A percentile compares a stretch with the other conserved stretches of the same genome.
phyloP scores from a whole-genome alignment of 2,329 filamentous ascomycete species.

The Bipolaris bicolor region DNA sequence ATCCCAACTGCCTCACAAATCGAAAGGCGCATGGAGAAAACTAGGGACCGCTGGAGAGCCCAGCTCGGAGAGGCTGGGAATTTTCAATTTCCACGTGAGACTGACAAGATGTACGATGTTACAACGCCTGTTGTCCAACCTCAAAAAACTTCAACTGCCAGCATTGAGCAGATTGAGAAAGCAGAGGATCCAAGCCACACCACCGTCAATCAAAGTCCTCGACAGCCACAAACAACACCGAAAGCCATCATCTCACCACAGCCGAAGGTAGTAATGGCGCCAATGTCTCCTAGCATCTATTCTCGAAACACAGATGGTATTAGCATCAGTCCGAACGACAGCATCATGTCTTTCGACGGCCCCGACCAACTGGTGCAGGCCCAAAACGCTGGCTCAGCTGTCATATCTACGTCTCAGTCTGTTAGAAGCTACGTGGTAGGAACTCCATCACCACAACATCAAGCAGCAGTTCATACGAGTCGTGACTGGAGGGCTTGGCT shows the following conservation, averaged over 20 bases:
- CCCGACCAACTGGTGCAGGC: conserved; percentile 9
- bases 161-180: not conserved
- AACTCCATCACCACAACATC: conserved; percentile 34
- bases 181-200: no score
- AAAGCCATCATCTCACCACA: conserved; percentile 16
- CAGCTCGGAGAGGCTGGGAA: conserved; percentile 46
- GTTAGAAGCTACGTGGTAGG: conserved; percentile 52
- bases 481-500: conserved; percentile 57
- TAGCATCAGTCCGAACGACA: conserved; percentile 46
- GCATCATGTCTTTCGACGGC: conserved; percentile 36
- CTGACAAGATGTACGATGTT: conserved; percentile 26
- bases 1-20: conserved; percentile 50
- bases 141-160: not conserved
- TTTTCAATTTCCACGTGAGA: conserved; percentile 38
- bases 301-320: conserved; percentile 51
- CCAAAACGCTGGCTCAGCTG: conserved; percentile 44
- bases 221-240: conserved; percentile 1
- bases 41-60: conserved; percentile 52
- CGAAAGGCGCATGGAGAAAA: conserved; percentile 46
- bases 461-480: conserved; percentile 42
- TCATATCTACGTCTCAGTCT: conserved; percentile 53
- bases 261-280: conserved; percentile 26
- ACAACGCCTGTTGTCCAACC: conserved; percentile 12
- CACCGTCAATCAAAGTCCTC: not conserved
- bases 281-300: conserved; percentile 56